phyloP scores from a whole-genome alignment of 805 yeast species.

The Monosporozyma unispora region DNA sequence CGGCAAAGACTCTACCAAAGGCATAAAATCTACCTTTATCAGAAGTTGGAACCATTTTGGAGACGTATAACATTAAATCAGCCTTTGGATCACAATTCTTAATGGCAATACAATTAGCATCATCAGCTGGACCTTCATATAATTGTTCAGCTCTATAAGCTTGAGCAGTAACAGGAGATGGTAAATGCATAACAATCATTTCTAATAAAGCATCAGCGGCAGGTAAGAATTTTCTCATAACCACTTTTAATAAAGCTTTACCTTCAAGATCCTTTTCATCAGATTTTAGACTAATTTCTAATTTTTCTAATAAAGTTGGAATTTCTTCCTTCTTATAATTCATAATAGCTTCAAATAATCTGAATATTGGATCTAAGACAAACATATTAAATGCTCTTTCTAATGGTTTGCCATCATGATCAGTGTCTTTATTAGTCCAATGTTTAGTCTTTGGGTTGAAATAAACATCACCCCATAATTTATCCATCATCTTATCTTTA shows the following conservation, averaged over 20 bases:
- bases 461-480: constrained; percentile 99
- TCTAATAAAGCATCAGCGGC: constrained; percentile 99
- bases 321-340: constrained; percentile 98
- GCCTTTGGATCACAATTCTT: constrained; percentile 97
- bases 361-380: constrained; percentile 97
- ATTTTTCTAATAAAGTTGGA: constrained; percentile 81
- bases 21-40: constrained; percentile 99
- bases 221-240: constrained; percentile 99
- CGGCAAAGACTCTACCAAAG: constrained; percentile 99
- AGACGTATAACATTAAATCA: constrained; percentile 97
- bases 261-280: constrained; percentile 98
- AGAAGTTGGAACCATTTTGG: constrained; percentile 99
- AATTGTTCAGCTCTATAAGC: constrained; percentile 97
- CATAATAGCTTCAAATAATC: constrained; percentile 93
- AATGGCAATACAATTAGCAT: constrained; percentile 82
- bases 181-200: constrained; percentile 96
- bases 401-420: constrained; percentile 87
- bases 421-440: constrained; percentile 94
- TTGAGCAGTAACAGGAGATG: constrained; percentile 99
- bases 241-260: constrained; percentile 95
- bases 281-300: constrained; percentile 85
- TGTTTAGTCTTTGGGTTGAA: constrained; percentile 99
- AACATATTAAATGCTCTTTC: constrained; percentile 99
- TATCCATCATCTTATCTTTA: constrained; percentile 94
- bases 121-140: constrained; percentile 98